These are phyloP conservation scores for Cercospora sojina DNA, from an alignment of 2,329 filamentous ascomycete genomes.

Conservation along the genomic window DNA sequence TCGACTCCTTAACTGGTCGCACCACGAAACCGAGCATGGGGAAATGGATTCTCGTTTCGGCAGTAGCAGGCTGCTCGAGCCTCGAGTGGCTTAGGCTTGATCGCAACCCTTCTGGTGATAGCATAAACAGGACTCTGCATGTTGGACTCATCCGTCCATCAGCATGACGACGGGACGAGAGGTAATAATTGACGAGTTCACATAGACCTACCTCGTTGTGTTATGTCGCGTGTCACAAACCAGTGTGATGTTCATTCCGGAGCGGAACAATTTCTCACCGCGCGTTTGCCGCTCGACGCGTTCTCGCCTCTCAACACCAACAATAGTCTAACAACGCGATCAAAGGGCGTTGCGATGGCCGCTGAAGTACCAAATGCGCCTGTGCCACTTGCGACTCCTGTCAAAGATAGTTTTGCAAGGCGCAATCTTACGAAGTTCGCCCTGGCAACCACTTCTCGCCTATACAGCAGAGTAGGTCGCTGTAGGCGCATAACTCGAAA, in stretches of 20 bases:
- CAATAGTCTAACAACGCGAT: neutral
- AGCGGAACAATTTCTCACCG: neutral
- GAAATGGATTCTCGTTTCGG: slow-evolving; percentile 43
- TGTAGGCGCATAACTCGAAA: neutral
- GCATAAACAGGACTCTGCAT: too few species aligned
- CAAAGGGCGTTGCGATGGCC: neutral
- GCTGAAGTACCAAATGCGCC: neutral
- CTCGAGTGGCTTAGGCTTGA: slow-evolving; percentile 37
- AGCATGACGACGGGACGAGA: too few species aligned
- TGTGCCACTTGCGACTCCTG: neutral
- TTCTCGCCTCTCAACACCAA: neutral
- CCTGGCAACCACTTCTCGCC: neutral
- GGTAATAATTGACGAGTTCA: too few species aligned
- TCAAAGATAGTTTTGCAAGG: neutral
- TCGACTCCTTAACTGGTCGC: slow-evolving; percentile 26
- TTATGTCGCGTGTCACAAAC: neutral
- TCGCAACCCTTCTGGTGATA: slow-evolving; percentile 44
- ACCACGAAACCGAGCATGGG: slow-evolving; percentile 44
- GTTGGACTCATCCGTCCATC: too few species aligned
- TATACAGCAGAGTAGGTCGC: neutral
- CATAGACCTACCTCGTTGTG: too few species aligned
- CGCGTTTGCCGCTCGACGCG: neutral
- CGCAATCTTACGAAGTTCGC: neutral
- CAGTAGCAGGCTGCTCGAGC: slow-evolving; percentile 27
- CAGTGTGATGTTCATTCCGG: neutral